Evolutionary conservation across 2,329 filamentous ascomycete genomes (phyloP), one percentile per base, ranked within the genome.

Genomic region (Periglandula ipomoeae): DNA sequence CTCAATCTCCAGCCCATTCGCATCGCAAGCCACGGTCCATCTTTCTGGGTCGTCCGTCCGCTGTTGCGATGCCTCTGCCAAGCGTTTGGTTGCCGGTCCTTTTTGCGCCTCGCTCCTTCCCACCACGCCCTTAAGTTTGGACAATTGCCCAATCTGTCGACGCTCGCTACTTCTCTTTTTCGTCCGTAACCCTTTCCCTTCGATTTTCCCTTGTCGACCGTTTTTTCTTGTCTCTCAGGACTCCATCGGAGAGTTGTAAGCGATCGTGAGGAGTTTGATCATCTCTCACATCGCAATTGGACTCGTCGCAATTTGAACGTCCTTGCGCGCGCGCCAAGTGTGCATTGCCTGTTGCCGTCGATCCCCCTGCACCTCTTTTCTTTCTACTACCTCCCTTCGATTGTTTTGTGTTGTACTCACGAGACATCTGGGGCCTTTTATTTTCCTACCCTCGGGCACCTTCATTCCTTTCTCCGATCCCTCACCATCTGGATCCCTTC

Each of bases 71-170:
- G 34, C 34, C 2, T 37, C n/a, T 17, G 34, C 32, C 32, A 13
- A 35, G 77, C 15, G 89, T 95, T 70, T 95, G n/a, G n/a, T n/a
- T n/a, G 26, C 26, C 26, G 26, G 26, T 11, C 26, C 26, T 27
- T 27, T 89, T 65, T 95, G 89, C n/a, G 95, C 78, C 64, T 95
- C 89, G 70, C 95, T 95, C 38, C 22, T 24, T 41, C 39, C 13
- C 23, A 26, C 17, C 22, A 26, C n/a, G 4, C 11, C 11, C 32
- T 46, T 46, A 26, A 46, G 44, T 38, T 24, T 23, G n/a, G 30
- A 7, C 13, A 46, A 35, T 38, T 24, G 44, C 44, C 13, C 41
- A 27, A 13, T 27, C 17, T 30, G 15, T 27, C 20, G 5, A 40
- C 30, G 27, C 5, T 22, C 30, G 27, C 10, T 24, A 27, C 19